A percentile compares a stretch with the other conserved stretches of the same genome.
Evolutionary conservation across 2,329 filamentous ascomycete species (phyloP).

Genomic region (Arthroderma sp.): DNA sequence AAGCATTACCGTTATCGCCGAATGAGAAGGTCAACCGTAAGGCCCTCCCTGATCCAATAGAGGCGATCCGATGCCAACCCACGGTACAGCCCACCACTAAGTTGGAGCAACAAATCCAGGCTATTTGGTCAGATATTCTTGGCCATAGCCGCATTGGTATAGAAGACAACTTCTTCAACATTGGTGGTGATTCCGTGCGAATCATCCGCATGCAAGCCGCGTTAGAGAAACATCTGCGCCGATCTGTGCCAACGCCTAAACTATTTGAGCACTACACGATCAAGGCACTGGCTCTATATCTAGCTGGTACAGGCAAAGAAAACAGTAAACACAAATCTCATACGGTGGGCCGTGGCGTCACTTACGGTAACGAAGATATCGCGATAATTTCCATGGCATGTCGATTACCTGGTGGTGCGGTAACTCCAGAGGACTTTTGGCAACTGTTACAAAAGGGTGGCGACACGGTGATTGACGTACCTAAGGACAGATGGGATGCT

Average conservation of each 20-base stretch:
- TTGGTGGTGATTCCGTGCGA: constrained; percentile 11
- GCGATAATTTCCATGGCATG: constrained; percentile 7
- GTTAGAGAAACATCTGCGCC: background rate
- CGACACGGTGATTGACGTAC: background rate
- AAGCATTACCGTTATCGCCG: constrained; percentile 22
- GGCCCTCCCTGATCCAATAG: constrained; percentile 3
- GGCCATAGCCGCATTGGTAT: constrained; percentile 5
- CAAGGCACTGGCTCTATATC: constrained; percentile 3
- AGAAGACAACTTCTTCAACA: constrained; percentile 9
- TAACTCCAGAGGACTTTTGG: constrained; percentile 2
- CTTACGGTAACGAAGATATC: constrained; percentile 1
- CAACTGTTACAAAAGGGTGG: background rate
- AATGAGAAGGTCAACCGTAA: constrained; percentile 28
- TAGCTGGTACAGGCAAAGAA: background rate
- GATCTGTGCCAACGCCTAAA: constrained; percentile 1
- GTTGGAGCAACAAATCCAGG: constrained; percentile 9
- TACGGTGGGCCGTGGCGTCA: background rate
- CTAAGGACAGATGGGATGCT: constrained; percentile 6
- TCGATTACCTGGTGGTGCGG: constrained; percentile 8
- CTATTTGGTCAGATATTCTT: constrained; percentile 7
- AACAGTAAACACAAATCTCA: background rate
- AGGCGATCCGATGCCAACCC: background rate
- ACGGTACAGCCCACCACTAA: background rate
- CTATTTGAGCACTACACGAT: constrained; percentile 6
- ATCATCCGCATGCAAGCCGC: constrained; percentile 2